Evolutionary conservation across 805 yeast species (phyloP), one percentile per base, ranked within the genome.

Genomic region (Dipodascus albidus): DNA sequence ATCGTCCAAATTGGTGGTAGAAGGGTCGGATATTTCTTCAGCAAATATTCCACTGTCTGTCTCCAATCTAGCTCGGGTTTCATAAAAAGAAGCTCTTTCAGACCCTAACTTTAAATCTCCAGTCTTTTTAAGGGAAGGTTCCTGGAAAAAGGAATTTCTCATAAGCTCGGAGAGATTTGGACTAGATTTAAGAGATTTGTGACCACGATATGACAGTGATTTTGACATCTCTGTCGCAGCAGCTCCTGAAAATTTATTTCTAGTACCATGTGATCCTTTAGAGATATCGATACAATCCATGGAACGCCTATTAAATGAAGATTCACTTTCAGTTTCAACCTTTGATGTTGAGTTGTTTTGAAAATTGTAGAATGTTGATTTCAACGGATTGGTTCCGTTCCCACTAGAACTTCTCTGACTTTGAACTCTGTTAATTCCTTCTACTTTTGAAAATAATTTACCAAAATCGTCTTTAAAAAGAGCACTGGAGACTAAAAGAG

Each of bases 381-480:
- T 38, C n/a, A 17, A 38, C n/a, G 44, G 44, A 17, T 11, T 11
- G 3, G n/a, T 14, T n/a, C 44, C 44, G 15, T 14, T 38, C 9
- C 20, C 44, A 38, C 44, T 38, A 38, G 44, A 4, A 14, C 44
- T 38, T 38, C 44, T 4, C n/a, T 38, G 44, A n/a, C 20, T 38
- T 14, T 38, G 20, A n/a, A 17, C 20, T n/a, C 44, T 47, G 44
- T 57, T 57, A 15, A 51, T 21, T 27, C 60, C 33, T 49, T 48
- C 51, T 14, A 23, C 48, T 2, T 58, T 59, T 23, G 59, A 55
- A 24, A 50, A 52, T 17, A 55, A 63, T 53, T 59, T 59, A 61
- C 64, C 60, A 11, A 62, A 38, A 35, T 62, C 66, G 23, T 24
- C 49, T 23, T 52, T 54, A 54, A 52, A 62, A 44, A 59, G 54